Conservation (phyloP, 1,284 basidiomycete species). For the Trametes versicolor region DNA sequence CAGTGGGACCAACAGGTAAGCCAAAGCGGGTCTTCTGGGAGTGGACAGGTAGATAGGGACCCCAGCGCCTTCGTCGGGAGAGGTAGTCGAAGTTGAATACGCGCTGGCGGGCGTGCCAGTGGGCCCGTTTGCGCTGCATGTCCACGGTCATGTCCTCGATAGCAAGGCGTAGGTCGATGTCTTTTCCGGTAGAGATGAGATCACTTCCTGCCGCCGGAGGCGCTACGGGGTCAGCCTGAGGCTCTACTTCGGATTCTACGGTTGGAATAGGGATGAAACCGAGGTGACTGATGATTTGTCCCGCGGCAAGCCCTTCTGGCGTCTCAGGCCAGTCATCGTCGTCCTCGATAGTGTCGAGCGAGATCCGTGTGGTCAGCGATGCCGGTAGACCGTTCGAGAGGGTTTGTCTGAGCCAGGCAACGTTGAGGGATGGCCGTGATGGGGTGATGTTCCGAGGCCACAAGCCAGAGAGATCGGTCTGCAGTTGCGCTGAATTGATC, state of each 20-base stretch:
- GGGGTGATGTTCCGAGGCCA: constrained; percentile 17
- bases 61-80: constrained; percentile 51
- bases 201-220: neutral
- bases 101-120: constrained; percentile 45
- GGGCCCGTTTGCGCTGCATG: constrained; percentile 12
- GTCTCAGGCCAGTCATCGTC: constrained; percentile 38
- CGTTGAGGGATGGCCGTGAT: constrained; percentile 34
- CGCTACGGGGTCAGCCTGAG: neutral
- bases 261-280: constrained; percentile 31
- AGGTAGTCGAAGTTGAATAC: constrained; percentile 62
- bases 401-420: constrained; percentile 39
- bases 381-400: constrained; percentile 38
- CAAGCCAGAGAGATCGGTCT: constrained; percentile 6
- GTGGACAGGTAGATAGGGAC: constrained; percentile 52
- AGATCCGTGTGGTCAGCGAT: constrained; percentile 33
- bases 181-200: too few species aligned
- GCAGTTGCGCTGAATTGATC: neutral
- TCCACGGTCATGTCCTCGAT: neutral
- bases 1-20: too few species aligned
- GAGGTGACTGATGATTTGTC: constrained; percentile 30
- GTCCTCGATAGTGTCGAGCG: constrained; percentile 33
- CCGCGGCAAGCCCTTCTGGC: constrained; percentile 28
- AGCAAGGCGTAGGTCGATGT: too few species aligned
- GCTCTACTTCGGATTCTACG: neutral
- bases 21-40: too few species aligned